A percentile compares a stretch with the other conserved stretches of the same genome.
phyloP scores from a whole-genome alignment of 441 rosid genomes.

The Codiaeum variegatum region DNA sequence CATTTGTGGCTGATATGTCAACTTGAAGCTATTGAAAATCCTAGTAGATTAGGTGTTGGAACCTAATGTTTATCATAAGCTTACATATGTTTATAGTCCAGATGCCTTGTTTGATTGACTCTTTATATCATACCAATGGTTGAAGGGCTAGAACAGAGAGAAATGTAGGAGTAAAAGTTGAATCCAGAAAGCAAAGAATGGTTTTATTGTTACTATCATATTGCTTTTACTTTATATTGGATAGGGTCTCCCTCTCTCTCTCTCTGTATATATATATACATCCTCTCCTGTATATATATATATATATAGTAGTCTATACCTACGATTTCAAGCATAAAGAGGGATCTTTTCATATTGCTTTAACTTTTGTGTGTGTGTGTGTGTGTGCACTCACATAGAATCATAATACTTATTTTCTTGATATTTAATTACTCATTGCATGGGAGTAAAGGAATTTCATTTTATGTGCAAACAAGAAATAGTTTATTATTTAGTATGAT shows the following conservation, averaged over 20 bases:
- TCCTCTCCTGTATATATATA: no score
- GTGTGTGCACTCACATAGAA: neutral
- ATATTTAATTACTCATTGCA: conserved; percentile 3
- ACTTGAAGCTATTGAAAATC: neutral
- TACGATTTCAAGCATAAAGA: no score
- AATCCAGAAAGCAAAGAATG: neutral
- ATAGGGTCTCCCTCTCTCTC: no score
- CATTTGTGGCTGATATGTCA: neutral
- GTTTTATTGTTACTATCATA: neutral
- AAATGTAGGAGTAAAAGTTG: neutral
- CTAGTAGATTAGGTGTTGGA: neutral
- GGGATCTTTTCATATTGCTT: no score
- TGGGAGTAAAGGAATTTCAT: neutral
- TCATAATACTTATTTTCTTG: neutral
- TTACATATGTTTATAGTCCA: neutral
- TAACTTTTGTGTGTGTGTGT: no score
- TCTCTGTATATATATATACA: no score
- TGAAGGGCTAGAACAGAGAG: neutral
- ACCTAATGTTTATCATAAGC: neutral
- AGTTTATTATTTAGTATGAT: neutral
- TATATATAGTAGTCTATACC: no score
- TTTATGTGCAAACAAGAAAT: neutral
- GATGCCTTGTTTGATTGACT: neutral
- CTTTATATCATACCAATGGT: neutral
- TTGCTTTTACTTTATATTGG: neutral